phyloP scores from a whole-genome alignment of 164 flowering plant genomes.

The Macadamia integrifolia region DNA sequence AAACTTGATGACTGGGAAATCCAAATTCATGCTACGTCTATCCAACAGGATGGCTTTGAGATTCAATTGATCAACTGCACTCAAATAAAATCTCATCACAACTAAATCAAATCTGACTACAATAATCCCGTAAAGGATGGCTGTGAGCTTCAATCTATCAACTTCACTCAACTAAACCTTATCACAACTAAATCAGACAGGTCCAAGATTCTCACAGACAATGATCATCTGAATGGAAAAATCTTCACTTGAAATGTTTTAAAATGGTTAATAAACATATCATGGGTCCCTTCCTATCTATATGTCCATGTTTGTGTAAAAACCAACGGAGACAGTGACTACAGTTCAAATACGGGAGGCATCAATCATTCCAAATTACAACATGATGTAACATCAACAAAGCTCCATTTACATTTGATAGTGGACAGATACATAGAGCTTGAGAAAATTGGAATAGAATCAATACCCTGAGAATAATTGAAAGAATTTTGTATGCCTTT shows the following conservation, averaged over 20 bases:
- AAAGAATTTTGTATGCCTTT: slow-evolving; percentile 90
- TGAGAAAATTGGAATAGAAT: not conserved
- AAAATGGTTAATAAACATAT: not conserved
- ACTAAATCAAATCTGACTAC: too few species aligned
- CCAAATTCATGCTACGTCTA: too few species aligned
- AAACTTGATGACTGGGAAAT: too few species aligned
- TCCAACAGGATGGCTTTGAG: too few species aligned
- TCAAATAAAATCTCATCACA: too few species aligned
- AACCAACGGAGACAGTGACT: too few species aligned
- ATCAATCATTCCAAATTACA: not conserved
- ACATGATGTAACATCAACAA: not conserved
- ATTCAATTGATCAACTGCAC: too few species aligned
- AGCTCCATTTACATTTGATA: not conserved
- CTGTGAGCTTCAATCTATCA: too few species aligned
- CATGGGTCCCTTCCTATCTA: not conserved
- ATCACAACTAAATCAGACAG: too few species aligned
- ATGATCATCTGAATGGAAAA: not conserved
- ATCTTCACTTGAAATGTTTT: not conserved
- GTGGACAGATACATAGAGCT: not conserved
- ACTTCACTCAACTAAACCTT: too few species aligned
- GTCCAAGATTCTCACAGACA: not conserved
- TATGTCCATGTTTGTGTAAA: not conserved
- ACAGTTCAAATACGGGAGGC: not conserved
- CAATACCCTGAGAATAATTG: slow-evolving; percentile 67
- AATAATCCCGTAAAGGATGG: too few species aligned